Base-by-base conservation (phyloP, 2,329 filamentous ascomycete species). In the Cladosporium halotolerans region DNA sequence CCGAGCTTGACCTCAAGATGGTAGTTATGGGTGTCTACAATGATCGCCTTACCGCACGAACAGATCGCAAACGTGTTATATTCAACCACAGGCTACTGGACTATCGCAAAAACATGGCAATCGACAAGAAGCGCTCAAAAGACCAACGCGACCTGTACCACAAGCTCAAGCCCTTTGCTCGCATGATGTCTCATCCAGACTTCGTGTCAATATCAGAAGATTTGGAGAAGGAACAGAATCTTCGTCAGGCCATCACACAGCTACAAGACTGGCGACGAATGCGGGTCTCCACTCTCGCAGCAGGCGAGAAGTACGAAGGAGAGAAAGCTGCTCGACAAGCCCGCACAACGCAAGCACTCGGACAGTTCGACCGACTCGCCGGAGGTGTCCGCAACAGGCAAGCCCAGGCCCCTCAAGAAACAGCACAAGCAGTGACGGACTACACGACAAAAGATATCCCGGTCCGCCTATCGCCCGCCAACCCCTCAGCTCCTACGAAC, bases 11-110 rank as follows among this genome's bases (percentile, higher is more conserved):
- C 59, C 80, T 99, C 43, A 99, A 99, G 77, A 83, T 97, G 73
- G 96, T 90, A 0, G 90, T 99, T 16, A 96, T 99, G 84, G 90
- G 96, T 60, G 95, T 99, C 47, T 99, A 99, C 76, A 99, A 99
- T 66, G 86, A 87, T 54, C 84, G 91, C 4, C 75, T 99, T 14
- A 96, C 91, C 2, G 87, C 91, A 54, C 84, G 93, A 60, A 92
- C 92, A 6, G 92, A 97, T 64, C 81, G 93, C 43, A 99, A 99
- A 72, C 95, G 93, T 73, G 87, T 97, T 47, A 87, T 99, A 5
- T 97, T 99, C 63, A 91, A 97, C 67, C 93, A 99, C 70, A 88
- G 88, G 56, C 77, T 99, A 28, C 77, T 99, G 3, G 92, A 99
- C 53, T 99, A 99, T 66, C 80, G 90, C 57, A 95, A 96, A 70